Percentiles rank a stretch among this genome's conserved stretches.
Evolutionary conservation across 2,329 filamentous ascomycete genomes (phyloP).

Genomic region (Thelonectria discophora): DNA sequence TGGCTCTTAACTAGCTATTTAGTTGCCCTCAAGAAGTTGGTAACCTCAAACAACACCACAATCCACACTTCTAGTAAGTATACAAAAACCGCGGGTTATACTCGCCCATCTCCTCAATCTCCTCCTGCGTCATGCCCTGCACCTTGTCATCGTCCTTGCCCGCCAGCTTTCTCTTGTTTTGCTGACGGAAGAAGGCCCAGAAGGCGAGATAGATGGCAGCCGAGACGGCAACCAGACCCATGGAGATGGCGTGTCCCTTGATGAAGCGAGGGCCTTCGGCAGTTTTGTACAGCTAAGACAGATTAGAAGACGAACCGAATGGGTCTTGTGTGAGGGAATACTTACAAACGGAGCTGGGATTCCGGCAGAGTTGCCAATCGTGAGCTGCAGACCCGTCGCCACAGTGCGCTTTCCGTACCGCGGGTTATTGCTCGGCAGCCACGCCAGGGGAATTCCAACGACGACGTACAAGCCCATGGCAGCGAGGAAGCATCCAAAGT

Average conservation of each 20-base stretch:
- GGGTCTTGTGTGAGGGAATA: background rate
- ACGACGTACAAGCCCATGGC: conserved; percentile 67
- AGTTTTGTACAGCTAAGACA: conserved; percentile 40
- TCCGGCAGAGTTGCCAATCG: conserved; percentile 69
- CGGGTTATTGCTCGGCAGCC: conserved; percentile 65
- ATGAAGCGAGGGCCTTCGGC: conserved; percentile 55
- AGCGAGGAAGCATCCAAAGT: conserved; percentile 69
- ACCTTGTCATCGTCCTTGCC: conserved; percentile 44
- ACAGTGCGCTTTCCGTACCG: conserved; percentile 71
- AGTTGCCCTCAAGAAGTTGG: too few relatives aligned
- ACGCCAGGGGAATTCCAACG: conserved; percentile 49
- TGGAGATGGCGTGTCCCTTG: conserved; percentile 59
- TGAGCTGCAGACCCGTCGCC: conserved; percentile 69
- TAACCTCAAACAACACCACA: background rate
- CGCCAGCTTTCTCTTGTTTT: conserved; percentile 48
- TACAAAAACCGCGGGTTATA: conserved; percentile 45
- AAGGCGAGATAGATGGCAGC: conserved; percentile 53
- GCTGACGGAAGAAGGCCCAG: conserved; percentile 41
- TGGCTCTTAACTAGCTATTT: too few relatives aligned
- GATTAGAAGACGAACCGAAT: background rate
- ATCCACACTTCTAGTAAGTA: conserved; percentile 34
- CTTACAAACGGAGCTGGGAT: conserved; percentile 67
- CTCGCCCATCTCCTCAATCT: conserved; percentile 45
- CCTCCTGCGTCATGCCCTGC: conserved; percentile 42
- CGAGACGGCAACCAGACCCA: conserved; percentile 57